Evolutionary conservation across 2,329 filamentous ascomycete species (phyloP), one percentile per base, ranked within the genome.

Genomic region (Dichotomopilus funicola): DNA sequence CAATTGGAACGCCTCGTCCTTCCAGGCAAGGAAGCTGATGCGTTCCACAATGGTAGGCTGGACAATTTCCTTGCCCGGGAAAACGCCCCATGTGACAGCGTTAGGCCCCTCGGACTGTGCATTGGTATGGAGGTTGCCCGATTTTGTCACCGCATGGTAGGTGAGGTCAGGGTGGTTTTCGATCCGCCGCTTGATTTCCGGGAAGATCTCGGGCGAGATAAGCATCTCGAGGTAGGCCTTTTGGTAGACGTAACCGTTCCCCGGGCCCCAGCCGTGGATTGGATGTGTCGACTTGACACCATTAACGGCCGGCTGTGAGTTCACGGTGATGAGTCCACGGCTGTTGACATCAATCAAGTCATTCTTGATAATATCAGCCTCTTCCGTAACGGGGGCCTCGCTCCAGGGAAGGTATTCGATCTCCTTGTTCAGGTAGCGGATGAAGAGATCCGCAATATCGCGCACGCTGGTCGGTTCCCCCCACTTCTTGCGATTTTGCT

Each of bases 21-120:
- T 95, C 94, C 94, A 99, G 2, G 94, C 94, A 53, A 99, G 77
- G 80, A 99, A 99, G 70, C 89, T 95, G 70, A 99, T 87, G 13
- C 89, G 95, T 75, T 99, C 94, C 51, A 99, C 94, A 65, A 99
- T 96, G n/a, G 94, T 99, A 11, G 94, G 94, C 72, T 99, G 94
- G n/a, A 99, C 91, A 68, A 99, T 96, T 72, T 99, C 94, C 71
- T 97, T 95, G 56, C 94, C 94, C 0, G 94, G 92, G 76, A 97
- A 99, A 37, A 99, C 95, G 72, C 94, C 94, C 94, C 94, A 99
- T 1, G 94, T 99, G 49, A 99, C 89, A n/a, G 94, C 94, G 66
- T 99, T 99, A 40, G 94, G 94, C 5, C 90, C 89, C 63, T 95
- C 90, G 27, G 84, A 82, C 7, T 86, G 85, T 1, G 90, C 85